Evolutionary conservation across 768 basidiomycete genomes (phyloP), one percentile per base, ranked within the genome.

Genomic region (Rhizopogon rudus): DNA sequence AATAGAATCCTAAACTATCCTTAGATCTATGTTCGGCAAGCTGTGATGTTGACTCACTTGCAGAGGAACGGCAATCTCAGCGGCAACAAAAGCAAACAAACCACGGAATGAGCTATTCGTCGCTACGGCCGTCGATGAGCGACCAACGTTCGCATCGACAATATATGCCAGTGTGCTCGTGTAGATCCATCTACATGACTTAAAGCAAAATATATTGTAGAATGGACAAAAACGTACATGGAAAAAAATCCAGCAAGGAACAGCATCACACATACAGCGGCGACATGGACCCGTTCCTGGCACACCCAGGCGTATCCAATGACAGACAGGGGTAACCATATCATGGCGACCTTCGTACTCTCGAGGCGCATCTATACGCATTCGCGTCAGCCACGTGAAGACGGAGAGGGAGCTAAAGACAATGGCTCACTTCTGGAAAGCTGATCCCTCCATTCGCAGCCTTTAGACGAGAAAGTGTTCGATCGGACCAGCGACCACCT

Each of bases 121-220:
- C 0, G 93, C 91, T 8, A 83, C 81, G 0, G 88, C 90, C 2
- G 82, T 82, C 1, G 90, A 87, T 1, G 90, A 91, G 8, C 88
- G 81, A 6, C 93, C 93, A 6, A 75, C 72, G 64, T 95, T 95
- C 6, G 91, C 83, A 62, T 96, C 93, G 16, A 94, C 90, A 42
- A 94, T 80, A 64, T 93, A 95, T 0, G 92, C 87, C 20, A 96
- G 75, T 1, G 86, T 85, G 40, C 81, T 84, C 2, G 81, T 73
- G 64, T 85, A 88, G 51, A 83, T 80, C 69, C 76, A 76, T 56
- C 80, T 82, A 58, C 49, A 41, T 13, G 4, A 17, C 41, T 49
- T 12, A 50, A 35, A 37, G 22, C 2, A 25, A 29, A 37, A 25
- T 3, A 48, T 5, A 35, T 29, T 25, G 29, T 31, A 40, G 43